phyloP scores from a whole-genome alignment of 2,329 filamentous ascomycete genomes.

The Pseudogymnoascus sp. region DNA sequence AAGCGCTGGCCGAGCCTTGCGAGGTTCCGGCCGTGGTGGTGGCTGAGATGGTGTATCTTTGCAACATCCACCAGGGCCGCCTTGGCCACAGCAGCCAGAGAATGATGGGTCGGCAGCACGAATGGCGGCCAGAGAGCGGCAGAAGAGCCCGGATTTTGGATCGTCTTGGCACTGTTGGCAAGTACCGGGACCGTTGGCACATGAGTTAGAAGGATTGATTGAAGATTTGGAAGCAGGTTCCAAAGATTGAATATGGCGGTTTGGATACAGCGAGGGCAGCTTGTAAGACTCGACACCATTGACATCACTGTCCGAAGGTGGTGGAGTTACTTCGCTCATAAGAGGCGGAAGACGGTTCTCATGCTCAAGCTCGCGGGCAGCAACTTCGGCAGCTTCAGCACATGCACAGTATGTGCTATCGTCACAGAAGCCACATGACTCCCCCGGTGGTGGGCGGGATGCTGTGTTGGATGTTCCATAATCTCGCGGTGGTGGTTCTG shows the following conservation, averaged over 20 bases:
- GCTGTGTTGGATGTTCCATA: conserved; percentile 19
- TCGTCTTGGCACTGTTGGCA: conserved; percentile 71
- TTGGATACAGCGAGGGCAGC: conserved; percentile 39
- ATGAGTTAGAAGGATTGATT: conserved; percentile 32
- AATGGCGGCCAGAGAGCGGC: conserved; percentile 66
- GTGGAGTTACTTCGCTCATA: conserved; percentile 36
- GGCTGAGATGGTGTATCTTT: conserved; percentile 29
- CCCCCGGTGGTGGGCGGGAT: conserved; percentile 41
- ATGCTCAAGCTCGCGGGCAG: conserved; percentile 28
- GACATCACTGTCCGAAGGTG: conserved; percentile 34
- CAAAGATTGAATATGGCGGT: conserved; percentile 19
- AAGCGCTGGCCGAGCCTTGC: conserved; percentile 5
- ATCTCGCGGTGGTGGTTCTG: conserved; percentile 21
- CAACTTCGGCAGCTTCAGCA: conserved; percentile 46
- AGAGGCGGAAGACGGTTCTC: conserved; percentile 34
- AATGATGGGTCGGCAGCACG: conserved; percentile 25
- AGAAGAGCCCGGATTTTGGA: conserved; percentile 74
- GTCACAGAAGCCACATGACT: conserved; percentile 74
- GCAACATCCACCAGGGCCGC: conserved; percentile 48
- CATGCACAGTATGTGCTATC: conserved; percentile 77
- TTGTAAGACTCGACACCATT: conserved; percentile 49
- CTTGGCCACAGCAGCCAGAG: not conserved
- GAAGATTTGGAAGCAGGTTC: conserved; percentile 21
- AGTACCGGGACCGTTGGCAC: conserved; percentile 59
- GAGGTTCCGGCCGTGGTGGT: conserved; percentile 23